Conservation (phyloP, 352 stramenopile species). For the Pythium plurisporium region DNA sequence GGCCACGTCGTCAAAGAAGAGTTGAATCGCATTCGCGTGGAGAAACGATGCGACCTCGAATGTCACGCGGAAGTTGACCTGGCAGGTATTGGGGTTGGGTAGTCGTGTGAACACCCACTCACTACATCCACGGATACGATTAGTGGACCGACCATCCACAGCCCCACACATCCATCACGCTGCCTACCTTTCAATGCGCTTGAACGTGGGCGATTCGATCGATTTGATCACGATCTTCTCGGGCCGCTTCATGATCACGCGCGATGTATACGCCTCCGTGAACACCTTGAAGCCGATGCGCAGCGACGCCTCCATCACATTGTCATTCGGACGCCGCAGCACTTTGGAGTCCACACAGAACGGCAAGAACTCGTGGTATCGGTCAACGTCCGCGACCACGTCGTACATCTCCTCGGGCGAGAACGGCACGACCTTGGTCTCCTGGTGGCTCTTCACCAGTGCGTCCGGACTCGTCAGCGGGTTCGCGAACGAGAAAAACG, state of each 20-base stretch:
- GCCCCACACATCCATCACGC: background rate
- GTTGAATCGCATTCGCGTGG: slow-evolving; percentile 72
- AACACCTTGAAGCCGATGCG: slow-evolving; percentile 79
- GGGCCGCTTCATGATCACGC: slow-evolving; percentile 74
- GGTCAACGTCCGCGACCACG: slow-evolving; percentile 68
- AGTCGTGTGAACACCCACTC: slow-evolving; percentile 68
- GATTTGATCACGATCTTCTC: slow-evolving; percentile 71
- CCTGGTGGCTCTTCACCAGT: slow-evolving; percentile 65
- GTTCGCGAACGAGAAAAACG: slow-evolving; percentile 61
- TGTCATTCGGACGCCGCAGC: slow-evolving; percentile 60
- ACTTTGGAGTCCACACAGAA: slow-evolving; percentile 80
- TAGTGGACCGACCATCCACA: background rate
- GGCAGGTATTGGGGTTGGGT: slow-evolving; percentile 45
- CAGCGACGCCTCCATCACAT: slow-evolving; percentile 75
- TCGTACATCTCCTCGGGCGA: slow-evolving; percentile 75
- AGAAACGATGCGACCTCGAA: slow-evolving; percentile 80
- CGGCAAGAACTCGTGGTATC: slow-evolving; percentile 72
- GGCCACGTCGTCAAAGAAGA: slow-evolving; percentile 85
- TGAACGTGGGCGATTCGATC: slow-evolving; percentile 83
- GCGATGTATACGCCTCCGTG: slow-evolving; percentile 79
- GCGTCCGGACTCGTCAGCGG: slow-evolving; percentile 27
- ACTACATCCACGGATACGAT: background rate
- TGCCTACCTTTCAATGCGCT: slow-evolving; percentile 76
- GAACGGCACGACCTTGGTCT: slow-evolving; percentile 75
- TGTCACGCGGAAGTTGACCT: slow-evolving; percentile 76